These are phyloP conservation scores for Colletotrichum gloeosporioides DNA, from an alignment of 2,329 filamentous ascomycete genomes.

Conservation along the genomic window DNA sequence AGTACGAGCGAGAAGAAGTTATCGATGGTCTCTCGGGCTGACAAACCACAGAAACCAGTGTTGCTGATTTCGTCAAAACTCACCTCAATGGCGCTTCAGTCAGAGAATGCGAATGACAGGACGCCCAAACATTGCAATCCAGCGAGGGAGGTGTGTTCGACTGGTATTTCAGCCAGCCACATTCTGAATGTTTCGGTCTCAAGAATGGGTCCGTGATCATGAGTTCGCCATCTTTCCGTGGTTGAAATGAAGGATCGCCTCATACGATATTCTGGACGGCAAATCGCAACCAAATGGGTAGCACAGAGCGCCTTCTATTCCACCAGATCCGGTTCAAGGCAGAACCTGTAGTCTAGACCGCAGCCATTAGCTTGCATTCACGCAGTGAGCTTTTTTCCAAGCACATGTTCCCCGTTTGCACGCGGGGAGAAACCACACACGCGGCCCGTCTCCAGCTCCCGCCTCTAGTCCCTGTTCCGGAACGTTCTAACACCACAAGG, in stretches of 20 bases:
- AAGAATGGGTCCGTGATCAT: not conserved
- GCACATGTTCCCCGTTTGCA: not conserved
- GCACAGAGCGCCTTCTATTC: not conserved
- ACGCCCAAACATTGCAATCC: not conserved
- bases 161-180: not conserved
- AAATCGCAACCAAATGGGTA: not conserved
- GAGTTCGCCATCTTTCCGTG: not conserved
- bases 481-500: not conserved
- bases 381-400: not conserved
- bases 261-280: not conserved
- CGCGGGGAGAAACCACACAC: not conserved
- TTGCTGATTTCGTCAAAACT: not conserved
- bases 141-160: not conserved
- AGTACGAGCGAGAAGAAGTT: not conserved
- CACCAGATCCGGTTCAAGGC: not conserved
- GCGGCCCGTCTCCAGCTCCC: not conserved
- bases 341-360: not conserved
- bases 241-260: not conserved
- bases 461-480: not conserved
- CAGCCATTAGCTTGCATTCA: not conserved
- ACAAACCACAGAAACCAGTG: not conserved
- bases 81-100: not conserved
- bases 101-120: not conserved
- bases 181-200: not conserved
- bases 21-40: not conserved